phyloP scores from a whole-genome alignment of 2,329 filamentous ascomycete species.

The Rhinocladiella similis region DNA sequence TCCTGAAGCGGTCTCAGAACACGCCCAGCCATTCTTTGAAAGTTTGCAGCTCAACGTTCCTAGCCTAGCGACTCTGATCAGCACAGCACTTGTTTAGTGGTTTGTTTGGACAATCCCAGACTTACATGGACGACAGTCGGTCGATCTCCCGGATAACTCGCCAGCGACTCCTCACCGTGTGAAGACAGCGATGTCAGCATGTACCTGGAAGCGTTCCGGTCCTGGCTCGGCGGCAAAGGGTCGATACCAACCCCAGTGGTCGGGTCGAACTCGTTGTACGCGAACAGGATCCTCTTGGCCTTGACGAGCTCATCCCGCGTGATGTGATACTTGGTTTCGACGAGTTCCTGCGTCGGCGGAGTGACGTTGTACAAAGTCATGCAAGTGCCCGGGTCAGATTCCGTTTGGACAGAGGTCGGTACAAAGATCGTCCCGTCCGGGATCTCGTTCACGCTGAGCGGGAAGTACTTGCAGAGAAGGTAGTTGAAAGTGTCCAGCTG shows the following conservation, averaged over 20 bases:
- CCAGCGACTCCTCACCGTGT: conserved; percentile 4
- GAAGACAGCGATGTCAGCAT: conserved; percentile 7
- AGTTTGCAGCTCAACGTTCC: conserved; percentile 5
- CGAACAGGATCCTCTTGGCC: conserved; percentile 6
- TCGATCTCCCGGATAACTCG: conserved; percentile 1
- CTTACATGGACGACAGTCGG: background rate
- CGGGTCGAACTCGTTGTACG: conserved; percentile 10
- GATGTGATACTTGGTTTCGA: conserved; percentile 8
- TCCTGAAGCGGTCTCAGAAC: no score
- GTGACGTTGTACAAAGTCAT: background rate
- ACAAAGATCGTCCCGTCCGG: conserved; percentile 12
- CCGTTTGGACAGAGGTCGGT: background rate
- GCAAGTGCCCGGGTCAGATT: conserved; percentile 1
- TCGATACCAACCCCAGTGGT: conserved; percentile 5
- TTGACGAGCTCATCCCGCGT: conserved; percentile 9
- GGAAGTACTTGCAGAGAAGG: conserved; percentile 12
- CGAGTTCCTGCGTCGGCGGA: background rate
- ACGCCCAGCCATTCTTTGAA: conserved; percentile 11
- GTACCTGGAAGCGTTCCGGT: conserved; percentile 9
- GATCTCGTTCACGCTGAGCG: conserved; percentile 2
- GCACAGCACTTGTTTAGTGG: background rate
- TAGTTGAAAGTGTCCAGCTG: conserved; percentile 6
- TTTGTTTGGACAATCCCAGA: background rate
- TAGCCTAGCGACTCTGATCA: background rate
- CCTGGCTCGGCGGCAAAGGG: conserved; percentile 4